Evolutionary conservation across 805 yeast species (phyloP), one percentile per base, ranked within the genome.

Genomic region (Starmera quercuum): DNA sequence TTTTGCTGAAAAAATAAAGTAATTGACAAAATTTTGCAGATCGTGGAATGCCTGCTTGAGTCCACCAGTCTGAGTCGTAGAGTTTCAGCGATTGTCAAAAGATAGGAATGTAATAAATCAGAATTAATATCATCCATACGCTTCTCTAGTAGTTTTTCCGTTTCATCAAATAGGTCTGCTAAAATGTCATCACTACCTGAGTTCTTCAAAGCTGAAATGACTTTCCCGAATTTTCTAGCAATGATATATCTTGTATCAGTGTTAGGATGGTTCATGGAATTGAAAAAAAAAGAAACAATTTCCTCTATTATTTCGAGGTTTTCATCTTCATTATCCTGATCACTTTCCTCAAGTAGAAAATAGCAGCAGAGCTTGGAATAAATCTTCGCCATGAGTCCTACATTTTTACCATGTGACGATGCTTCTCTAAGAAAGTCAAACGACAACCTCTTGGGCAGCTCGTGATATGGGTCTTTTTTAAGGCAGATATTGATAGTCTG

Each of bases 201-300:
- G 0, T 41, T 35, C 2, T 61, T 56, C 12, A 71, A 41, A 4
- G 62, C 43, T 6, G 45, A 39, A 0, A 53, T 33, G 9, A 84
- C 49, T 29, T 73, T 63, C 5, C 82, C 72, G 19, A 82, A 53
- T 17, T 78, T 75, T 49, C 80, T 82, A 1, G 95, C 83, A 22
- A 79, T 60, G 1, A 75, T 61, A 41, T 78, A 78, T 34, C 96
- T 58, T 3, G 80, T 68, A 3, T 61, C 57, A 0, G 83, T 73
- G 34, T 74, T 83, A 23, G 53, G 57, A 30, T 67, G 56, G n/a
- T 61, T 60, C 35, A 75, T 54, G 26, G 64, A 58, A 4, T 54
- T 43, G 5, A 78, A 41, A 27, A 77, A 58, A 47, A 66, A 61
- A 23, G 68, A 64, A 3, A 83, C 47, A 3, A 78, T 66, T 4